These are phyloP conservation scores for Gossypium australe DNA, from an alignment of 345 rosid genomes.

Conservation along the genomic window DNA sequence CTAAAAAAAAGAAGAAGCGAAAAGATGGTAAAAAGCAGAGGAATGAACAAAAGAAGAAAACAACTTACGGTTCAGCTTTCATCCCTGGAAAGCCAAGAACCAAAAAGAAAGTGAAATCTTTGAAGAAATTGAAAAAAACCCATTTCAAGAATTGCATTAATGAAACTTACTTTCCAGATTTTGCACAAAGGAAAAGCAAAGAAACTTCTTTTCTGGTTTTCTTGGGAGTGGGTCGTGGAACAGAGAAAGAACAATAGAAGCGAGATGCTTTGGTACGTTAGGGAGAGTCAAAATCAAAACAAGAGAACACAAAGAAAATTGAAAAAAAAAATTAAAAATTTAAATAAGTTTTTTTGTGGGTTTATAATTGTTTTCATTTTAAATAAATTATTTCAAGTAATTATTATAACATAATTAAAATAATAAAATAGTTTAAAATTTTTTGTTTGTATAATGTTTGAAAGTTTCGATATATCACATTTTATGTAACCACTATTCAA, in stretches of 20 bases:
- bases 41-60: background rate
- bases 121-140: background rate
- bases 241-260: background rate
- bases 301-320: background rate
- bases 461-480: no score
- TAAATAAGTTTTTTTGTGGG: background rate
- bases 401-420: no score
- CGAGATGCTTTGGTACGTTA: background rate
- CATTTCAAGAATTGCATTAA: background rate
- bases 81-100: constrained; percentile 32
- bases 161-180: constrained; percentile 30
- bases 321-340: background rate
- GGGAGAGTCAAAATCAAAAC: constrained; percentile 5
- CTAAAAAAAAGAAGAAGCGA: background rate
- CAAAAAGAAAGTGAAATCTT: background rate
- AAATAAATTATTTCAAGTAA: no score
- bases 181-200: constrained; percentile 9
- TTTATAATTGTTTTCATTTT: no score
- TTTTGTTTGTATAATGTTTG: no score
- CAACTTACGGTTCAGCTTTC: constrained; percentile 83
- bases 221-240: background rate
- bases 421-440: no score
- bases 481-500: no score
- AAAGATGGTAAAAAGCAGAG: background rate
- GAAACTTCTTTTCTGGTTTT: background rate